Evolutionary conservation across 2,329 filamentous ascomycete genomes (phyloP), one percentile per base, ranked within the genome.

Genomic region (Penicillium rolfsii): DNA sequence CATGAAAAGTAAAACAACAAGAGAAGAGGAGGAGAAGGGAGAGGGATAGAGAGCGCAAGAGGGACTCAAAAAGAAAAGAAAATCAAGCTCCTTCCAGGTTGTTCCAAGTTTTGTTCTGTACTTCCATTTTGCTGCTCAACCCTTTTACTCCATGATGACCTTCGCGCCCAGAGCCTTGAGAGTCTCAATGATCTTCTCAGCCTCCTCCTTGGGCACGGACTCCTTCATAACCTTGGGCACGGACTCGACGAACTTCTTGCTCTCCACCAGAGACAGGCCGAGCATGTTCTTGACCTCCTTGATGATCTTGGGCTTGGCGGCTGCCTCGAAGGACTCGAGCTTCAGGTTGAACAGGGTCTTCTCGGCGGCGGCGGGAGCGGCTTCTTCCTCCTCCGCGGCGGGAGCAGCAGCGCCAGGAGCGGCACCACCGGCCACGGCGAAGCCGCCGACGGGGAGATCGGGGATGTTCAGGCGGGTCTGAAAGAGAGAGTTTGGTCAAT

Each of bases 231-330:
- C 83, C 89, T 99, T 99, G 67, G 95, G 95, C 70, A 91, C 93
- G 76, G 91, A 92, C 85, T 99, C 95, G 68, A 99, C 95, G 74
- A 99, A 99, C 85, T 99, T 99, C 90, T 99, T 99, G 82, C 91
- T 96, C 81, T 99, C 95, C 70, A 99, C 96, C 83, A 99, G 85
- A 77, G 91, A 96, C 76, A 99, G 82, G 46, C 95, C 95, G 63
- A 99, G 84, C 87, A 99, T 85, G 74, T 87, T 89, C 88, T 99
- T 99, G 83, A 99, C 86, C 84, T 99, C 95, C 87, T 99, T 99
- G 86, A 99, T 99, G 73, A 99, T 84, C 90, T 99, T 99, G 73
- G 96, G 93, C 85, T 99, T 99, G 67, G 94, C 83, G 54, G 81
- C 85, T 30, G 93, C 85, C 56, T 99, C 96, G 77, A 98, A 96